Base-by-base conservation (phyloP, 2,329 filamentous ascomycete species). In the Penicillium brasilianum region DNA sequence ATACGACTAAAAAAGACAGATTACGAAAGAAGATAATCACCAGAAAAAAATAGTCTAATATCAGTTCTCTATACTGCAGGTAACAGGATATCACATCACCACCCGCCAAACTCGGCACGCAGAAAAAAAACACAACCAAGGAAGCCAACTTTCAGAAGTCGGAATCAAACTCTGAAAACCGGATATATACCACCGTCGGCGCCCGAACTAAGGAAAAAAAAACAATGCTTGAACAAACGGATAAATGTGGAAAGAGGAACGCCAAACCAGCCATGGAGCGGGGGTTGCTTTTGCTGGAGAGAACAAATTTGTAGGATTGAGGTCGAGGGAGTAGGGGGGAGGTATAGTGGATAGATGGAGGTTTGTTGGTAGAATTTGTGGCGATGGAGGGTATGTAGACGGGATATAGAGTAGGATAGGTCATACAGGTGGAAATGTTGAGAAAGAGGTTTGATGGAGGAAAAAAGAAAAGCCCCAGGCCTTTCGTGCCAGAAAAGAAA, bases 381-480 rank as follows among this genome's bases (percentile, higher is more conserved):
- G 20, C 22, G 18, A 14, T 25, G 11, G 25, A 54, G 22, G 20
- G 36, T 28, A 46, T 46, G 43, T 28, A 46, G 34, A 16, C 9
- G 16, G 37, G 18, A 57, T 34, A 32, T 39, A 20, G 32, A 30
- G 11, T 4, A 25, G 28, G 37, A 18, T 30, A 54, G 51, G 51
- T 41, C 44, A 53, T 39, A 53, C 32, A 22, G 22, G 41, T 30
- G 54, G 25, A 3, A 28, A 58, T 25, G 49, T 58, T 20, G 32
- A 62, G 44, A 46, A 44, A 39, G 48, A 44, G 39, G 44, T 14
- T 34, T 48, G 36, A 49, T 57, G 48, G 44, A 34, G 53, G 52
- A 62, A 58, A 59, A 48, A 61, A 54, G 57, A 58, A 59, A 51
- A 53, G 69, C 70, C 61, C 65, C 69, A 69, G 62, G 64, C 63